These are phyloP conservation scores for Leccinum imitatum DNA, from an alignment of 768 basidiomycete genomes.

Conservation along the genomic window DNA sequence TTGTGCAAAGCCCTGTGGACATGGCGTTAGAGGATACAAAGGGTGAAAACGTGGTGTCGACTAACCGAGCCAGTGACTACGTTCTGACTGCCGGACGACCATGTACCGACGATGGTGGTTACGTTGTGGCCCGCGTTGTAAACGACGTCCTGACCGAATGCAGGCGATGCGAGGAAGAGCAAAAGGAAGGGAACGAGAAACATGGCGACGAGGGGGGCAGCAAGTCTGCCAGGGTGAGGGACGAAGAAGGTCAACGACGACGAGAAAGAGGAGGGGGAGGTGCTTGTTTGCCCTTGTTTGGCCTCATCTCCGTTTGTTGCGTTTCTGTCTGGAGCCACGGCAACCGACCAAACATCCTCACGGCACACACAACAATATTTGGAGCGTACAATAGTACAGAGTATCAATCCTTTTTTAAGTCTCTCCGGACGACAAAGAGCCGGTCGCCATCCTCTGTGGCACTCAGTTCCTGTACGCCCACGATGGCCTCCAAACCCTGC, in stretches of 20 bases:
- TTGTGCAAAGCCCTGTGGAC: slow-evolving; percentile 72
- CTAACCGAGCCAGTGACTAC: slow-evolving; percentile 84
- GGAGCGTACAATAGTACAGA: not conserved
- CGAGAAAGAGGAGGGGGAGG: not conserved
- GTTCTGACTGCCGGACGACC: slow-evolving; percentile 75
- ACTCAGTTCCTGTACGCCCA: slow-evolving; percentile 64
- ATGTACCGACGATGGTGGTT: slow-evolving; percentile 75
- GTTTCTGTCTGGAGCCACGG: not conserved
- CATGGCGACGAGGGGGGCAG: slow-evolving; percentile 2
- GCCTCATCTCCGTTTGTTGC: not conserved
- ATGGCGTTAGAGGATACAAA: not conserved
- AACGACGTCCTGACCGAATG: slow-evolving; percentile 37
- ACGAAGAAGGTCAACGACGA: not conserved
- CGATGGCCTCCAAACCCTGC: slow-evolving; percentile 55
- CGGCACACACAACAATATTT: no score
- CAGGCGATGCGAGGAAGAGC: slow-evolving; percentile 28
- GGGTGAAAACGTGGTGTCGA: slow-evolving; percentile 17
- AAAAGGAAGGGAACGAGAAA: slow-evolving; percentile 27
- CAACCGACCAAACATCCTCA: not conserved
- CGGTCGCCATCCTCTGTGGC: slow-evolving; percentile 64
- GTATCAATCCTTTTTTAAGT: slow-evolving; percentile 78
- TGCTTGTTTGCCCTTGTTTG: not conserved
- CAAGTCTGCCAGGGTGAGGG: not conserved
- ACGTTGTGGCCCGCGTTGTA: slow-evolving; percentile 58
- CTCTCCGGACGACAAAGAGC: slow-evolving; percentile 71